phyloP scores from a whole-genome alignment of 164 flowering plant genomes.

The Umbilicus rupestris region DNA sequence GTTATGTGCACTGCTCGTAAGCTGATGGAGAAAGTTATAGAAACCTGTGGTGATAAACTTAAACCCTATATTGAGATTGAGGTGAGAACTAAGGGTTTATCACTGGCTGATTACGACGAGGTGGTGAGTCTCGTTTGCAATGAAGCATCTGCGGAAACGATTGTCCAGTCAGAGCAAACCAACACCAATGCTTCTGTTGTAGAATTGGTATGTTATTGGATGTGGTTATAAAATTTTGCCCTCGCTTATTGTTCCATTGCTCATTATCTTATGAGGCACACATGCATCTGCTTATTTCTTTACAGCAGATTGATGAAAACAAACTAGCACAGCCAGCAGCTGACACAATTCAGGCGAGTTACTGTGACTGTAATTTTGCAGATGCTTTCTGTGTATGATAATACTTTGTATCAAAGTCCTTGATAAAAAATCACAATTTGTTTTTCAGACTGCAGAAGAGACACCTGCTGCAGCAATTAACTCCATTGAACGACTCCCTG shows the following conservation, averaged over 20 bases:
- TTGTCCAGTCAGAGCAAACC: conserved; percentile 26
- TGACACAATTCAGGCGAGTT: background rate
- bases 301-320: background rate
- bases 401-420: background rate
- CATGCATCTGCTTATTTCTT: background rate
- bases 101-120: conserved; percentile 42
- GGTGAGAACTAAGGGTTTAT: conserved; percentile 29
- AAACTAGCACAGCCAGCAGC: background rate
- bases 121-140: conserved; percentile 51
- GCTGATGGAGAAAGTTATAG: conserved; percentile 61
- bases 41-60: conserved; percentile 45
- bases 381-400: background rate
- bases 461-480: conserved; percentile 16
- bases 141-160: conserved; percentile 21
- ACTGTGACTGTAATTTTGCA: background rate
- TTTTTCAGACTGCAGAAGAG: conserved; percentile 17
- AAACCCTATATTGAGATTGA: conserved; percentile 52
- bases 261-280: background rate
- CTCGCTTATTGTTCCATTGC: background rate
- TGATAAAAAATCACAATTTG: background rate
- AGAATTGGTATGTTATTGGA: conserved; percentile 26
- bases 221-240: background rate
- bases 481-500: conserved; percentile 24
- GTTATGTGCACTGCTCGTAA: conserved; percentile 47
- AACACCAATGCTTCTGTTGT: conserved; percentile 23